Conservation (phyloP, 2,329 filamentous ascomycete species). For the Lanzia echinophila region DNA sequence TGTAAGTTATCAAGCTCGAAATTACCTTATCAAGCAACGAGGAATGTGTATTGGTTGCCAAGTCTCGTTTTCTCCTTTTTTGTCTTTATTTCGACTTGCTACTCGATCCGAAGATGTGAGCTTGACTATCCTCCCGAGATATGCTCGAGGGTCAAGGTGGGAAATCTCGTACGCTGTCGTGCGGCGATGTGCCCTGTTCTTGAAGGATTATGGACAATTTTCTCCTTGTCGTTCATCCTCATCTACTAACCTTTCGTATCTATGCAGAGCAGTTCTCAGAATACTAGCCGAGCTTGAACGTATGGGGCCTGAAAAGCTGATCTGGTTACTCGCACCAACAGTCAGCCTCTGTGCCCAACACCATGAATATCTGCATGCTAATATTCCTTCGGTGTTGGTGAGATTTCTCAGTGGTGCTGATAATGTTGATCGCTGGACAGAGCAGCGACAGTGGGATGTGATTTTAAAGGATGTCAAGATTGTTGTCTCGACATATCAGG, state of each 20-base stretch:
- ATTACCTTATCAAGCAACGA: background rate
- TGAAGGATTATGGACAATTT: background rate
- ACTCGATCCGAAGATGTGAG: no score
- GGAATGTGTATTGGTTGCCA: background rate
- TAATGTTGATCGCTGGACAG: conserved; percentile 55
- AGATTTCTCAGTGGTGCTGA: conserved; percentile 51
- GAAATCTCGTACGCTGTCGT: no score
- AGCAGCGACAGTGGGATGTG: conserved; percentile 52
- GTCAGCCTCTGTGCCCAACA: conserved; percentile 64
- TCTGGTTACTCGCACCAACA: conserved; percentile 72
- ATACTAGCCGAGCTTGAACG: conserved; percentile 58
- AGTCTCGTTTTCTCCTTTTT: background rate
- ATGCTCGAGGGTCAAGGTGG: no score
- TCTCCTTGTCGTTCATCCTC: background rate
- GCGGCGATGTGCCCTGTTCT: background rate
- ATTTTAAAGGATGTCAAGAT: conserved; percentile 49
- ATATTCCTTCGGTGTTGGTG: conserved; percentile 49
- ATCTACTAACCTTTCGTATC: background rate
- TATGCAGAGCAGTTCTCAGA: conserved; percentile 49
- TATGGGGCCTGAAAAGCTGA: conserved; percentile 38
- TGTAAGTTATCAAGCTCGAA: conserved; percentile 27
- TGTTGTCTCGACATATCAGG: conserved; percentile 56
- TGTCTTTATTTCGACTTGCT: no score
- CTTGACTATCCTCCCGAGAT: no score
- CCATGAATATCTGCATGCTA: conserved; percentile 48